Evolutionary conservation across 2,329 filamentous ascomycete species (phyloP).

Genomic region (Colletotrichum spaethianum): DNA sequence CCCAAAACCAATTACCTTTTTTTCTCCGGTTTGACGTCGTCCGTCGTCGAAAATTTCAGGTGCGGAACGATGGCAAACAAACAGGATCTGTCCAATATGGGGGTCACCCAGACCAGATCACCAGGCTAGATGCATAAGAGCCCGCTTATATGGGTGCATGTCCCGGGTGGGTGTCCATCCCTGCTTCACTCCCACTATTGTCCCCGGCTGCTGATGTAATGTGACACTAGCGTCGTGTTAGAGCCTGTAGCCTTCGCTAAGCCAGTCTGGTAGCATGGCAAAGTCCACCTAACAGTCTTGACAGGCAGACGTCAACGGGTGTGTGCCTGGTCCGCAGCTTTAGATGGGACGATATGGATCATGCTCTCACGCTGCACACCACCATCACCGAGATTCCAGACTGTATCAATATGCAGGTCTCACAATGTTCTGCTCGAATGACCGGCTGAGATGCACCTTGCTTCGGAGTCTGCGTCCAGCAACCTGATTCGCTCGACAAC

Average conservation of each 20-base stretch:
- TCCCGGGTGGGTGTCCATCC: conserved; percentile 35
- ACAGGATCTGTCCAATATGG: conserved; percentile 37
- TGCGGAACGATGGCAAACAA: conserved; percentile 32
- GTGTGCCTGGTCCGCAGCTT: conserved; percentile 33
- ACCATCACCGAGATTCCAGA: conserved; percentile 15
- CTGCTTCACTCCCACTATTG: conserved; percentile 5
- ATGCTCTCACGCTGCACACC: conserved; percentile 36
- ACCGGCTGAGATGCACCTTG: conserved; percentile 24
- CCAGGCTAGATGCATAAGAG: conserved; percentile 42
- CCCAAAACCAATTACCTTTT: conserved; percentile 7
- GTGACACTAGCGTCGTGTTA: conserved; percentile 25
- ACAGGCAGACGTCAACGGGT: conserved; percentile 29
- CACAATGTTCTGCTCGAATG: conserved; percentile 33
- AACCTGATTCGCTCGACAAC: conserved; percentile 21
- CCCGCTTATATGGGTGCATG: conserved; percentile 37
- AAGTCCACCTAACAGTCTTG: conserved; percentile 23
- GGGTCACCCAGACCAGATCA: conserved; percentile 35
- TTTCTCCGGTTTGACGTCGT: neutral
- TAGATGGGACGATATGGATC: conserved; percentile 36
- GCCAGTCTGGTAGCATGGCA: neutral
- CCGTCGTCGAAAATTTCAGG: conserved; percentile 29
- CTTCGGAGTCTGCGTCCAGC: conserved; percentile 3
- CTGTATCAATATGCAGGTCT: conserved; percentile 37
- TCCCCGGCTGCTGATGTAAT: conserved; percentile 38
- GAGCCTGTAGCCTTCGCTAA: conserved; percentile 24